Evolutionary conservation across 2,329 filamentous ascomycete species (phyloP), one percentile per base, ranked within the genome.

Genomic region (Hymenotorrendiella dingleyae): DNA sequence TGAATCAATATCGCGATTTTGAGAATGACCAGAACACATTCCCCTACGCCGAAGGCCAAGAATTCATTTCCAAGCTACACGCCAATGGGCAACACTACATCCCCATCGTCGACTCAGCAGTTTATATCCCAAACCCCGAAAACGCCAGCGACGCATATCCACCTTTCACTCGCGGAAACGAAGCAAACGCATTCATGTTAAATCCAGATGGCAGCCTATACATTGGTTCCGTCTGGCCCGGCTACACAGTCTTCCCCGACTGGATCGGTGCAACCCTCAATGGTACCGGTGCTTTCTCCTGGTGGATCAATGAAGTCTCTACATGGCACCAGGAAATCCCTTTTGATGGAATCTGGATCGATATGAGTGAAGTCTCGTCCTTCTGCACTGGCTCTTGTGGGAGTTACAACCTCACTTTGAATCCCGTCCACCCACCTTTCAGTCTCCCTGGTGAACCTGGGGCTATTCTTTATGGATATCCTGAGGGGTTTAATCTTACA

Each of bases 331-430:
- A 65, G 2, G 85, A 85, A 20, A 71, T 91, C 11, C 76, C 89
- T 49, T 82, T 91, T 35, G 86, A 91, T 48, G 86, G 76, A 1
- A 67, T 91, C 1, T 90, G 84, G 82, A 86, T 86, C 51, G 84
- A 87, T 53, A 78, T 84, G 74, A 80, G 78, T 46, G 75, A 80
- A 55, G 70, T 67, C 2, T 63, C 69, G 5, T 72, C 70, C 51
- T 69, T 74, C 50, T 78, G 75, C 57, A 63, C 66, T 32, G 78
- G 72, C 49, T 74, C 75, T n/a, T 80, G 76, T 55, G 61, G 86
- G 17, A 78, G 79, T 50, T 37, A 35, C 33, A 39, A 73, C 39
- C 60, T 85, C 29, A 74, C 73, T 2, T 58, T 82, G 33, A 86
- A 88, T 57, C 83, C 83, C 0, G 41, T 44, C 20, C 82, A 86